Evolutionary conservation across 1,284 basidiomycete genomes (phyloP), one percentile per base, ranked within the genome.

Genomic region (Cystobasidium sp.): DNA sequence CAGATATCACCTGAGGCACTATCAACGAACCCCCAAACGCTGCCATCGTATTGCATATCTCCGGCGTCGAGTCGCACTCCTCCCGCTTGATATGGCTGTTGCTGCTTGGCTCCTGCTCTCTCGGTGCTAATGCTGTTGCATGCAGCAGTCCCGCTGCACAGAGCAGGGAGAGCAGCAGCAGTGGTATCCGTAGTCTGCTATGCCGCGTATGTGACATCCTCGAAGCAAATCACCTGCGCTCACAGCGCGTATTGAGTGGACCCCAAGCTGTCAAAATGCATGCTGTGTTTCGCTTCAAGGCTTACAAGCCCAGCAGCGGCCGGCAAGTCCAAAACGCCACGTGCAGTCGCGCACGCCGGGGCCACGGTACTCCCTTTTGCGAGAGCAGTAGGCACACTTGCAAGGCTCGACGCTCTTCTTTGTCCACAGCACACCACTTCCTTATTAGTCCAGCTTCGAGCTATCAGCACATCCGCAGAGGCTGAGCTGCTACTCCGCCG

Each of bases 1-100:
- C 24, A 10, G 66, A 43, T 68, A 68, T 68, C 52, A 59, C 66
- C 41, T 68, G 66, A 6, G 66, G 66, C 52, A 68, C 66, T 46
- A 68, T 43, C 31, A 68, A 22, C 5, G 53, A 56, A 6, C 66
- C 66, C 0, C 66, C 66, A 55, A 68, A 68, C 22, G 66, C 66
- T 44, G 66, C 66, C 66, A 66, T 68, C 46, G 51, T 52, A n/a
- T 22, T 53, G 43, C 66, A 66, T 51, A 66, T 66, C 22, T 66
- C 64, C 22, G 64, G 64, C 44, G 64, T 66, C 22, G 64, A 66
- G 10, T 46, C 44, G 49, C 64, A 66, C 31, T 53, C 64, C 49
- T 51, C 64, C 39, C 64, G 64, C 64, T 53, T 55, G 61, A 41
- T 63, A 20, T 20, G 20, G 47, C 47, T 51, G 47, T 22, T 47